Evolutionary conservation across 805 yeast genomes (phyloP), one percentile per base, ranked within the genome.

Genomic region (Nematodospora valgi): DNA sequence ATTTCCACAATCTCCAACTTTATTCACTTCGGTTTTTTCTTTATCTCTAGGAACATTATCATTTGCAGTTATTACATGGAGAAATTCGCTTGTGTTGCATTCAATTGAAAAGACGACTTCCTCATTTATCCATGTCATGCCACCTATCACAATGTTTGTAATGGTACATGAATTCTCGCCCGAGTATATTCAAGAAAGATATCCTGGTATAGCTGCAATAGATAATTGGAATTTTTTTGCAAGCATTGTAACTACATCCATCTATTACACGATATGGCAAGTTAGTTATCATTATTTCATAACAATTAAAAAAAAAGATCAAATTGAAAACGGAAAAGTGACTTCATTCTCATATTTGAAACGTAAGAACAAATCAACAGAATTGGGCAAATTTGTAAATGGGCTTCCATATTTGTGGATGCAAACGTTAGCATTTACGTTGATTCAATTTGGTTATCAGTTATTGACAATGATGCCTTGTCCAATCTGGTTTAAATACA

Each of bases 51-150:
- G 98, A 1, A 86, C 97, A 0, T 62, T 91, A 37, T 76, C 95
- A 5, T 89, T 86, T 74, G 97, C 97, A 0, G 96, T 91, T 15
- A 80, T 91, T 28, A 86, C 96, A 0, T 91, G 98, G 98, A 72
- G 95, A 47, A 91, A 91, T 56, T 88, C 96, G 5, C 68, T 91
- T 37, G 98, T 91, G 6, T 68, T 91, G 31, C 98, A 91, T 54
- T 81, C 91, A 9, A 74, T 91, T 41, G 98, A 91, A 46, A 91
- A 91, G 58, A 86, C 89, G 11, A 93, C 98, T 2, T 80, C 91
- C 14, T 80, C 95, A 2, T 84, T 87, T 49, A 91, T 91, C 44
- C 98, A 91, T 54, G 70, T 93, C 10, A 73, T 86, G 62, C 98
- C 98, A 1, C 95, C 96, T 0, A 75, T 81, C 14, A 82, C 89